Conservation (phyloP, 495 filamentous ascomycete genomes). For the Penicillium crystallinum region DNA sequence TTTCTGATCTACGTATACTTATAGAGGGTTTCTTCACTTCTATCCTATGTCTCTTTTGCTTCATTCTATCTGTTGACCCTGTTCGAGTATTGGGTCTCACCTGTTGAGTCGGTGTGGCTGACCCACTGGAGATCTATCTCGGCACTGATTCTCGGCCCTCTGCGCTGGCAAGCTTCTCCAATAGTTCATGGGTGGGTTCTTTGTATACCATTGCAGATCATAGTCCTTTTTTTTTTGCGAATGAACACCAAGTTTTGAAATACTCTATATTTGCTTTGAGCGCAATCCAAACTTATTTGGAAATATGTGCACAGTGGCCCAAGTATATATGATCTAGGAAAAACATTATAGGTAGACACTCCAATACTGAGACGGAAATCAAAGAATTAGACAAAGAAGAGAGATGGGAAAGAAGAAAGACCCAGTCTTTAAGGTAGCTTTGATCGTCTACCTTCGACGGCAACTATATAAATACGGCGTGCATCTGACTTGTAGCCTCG, state of each 20-base stretch:
- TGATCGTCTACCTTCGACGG: no score
- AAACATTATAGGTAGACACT: no score
- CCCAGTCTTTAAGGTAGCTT: no score
- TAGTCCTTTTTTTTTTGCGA: neutral
- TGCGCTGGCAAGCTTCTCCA: neutral
- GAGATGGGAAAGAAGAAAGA: no score
- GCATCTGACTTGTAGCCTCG: no score
- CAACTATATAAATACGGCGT: no score
- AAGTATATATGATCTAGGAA: no score
- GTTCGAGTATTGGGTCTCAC: neutral
- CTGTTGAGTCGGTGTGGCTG: slow-evolving; percentile 6
- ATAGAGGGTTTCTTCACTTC: neutral
- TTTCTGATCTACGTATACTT: neutral
- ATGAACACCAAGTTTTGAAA: neutral
- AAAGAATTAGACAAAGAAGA: no score
- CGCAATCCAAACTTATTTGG: no score
- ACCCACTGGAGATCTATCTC: slow-evolving; percentile 1
- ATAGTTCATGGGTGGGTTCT: neutral
- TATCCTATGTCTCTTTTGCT: neutral
- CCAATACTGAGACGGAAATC: no score
- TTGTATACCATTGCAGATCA: neutral
- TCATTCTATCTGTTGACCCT: neutral
- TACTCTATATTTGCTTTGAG: no score
- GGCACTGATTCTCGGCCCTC: slow-evolving; percentile 1
- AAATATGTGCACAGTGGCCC: no score